These are phyloP conservation scores for Penicillium hordei DNA, from an alignment of 2,329 filamentous ascomycete species.

Conservation along the genomic window DNA sequence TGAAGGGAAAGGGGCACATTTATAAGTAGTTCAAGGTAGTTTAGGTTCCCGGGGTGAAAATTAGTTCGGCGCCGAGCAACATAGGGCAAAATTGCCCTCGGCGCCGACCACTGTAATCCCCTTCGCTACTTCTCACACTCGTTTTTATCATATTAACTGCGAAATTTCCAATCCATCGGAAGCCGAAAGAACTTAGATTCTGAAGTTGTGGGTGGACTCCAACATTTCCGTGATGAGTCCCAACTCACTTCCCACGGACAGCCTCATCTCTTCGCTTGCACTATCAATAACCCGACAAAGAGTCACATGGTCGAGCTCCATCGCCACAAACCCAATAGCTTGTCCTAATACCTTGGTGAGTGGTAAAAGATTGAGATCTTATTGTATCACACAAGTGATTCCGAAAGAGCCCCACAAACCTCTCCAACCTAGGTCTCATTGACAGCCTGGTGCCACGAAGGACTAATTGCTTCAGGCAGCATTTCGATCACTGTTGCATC, in stretches of 20 bases:
- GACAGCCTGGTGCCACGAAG: background rate
- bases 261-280: conserved; percentile 12
- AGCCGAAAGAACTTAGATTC: background rate
- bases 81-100: background rate
- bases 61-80: background rate
- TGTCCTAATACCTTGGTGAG: conserved; percentile 60
- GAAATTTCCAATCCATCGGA: background rate
- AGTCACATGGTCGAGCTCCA: conserved; percentile 36
- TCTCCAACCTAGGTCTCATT: background rate
- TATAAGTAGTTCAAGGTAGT: background rate
- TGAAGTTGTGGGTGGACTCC: background rate
- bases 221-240: background rate
- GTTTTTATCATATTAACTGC: background rate
- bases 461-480: background rate
- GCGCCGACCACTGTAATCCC: background rate
- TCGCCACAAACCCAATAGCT: conserved; percentile 42
- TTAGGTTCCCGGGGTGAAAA: background rate
- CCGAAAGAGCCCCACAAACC: background rate
- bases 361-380: conserved; percentile 49
- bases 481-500: background rate
- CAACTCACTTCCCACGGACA: conserved; percentile 28
- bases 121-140: background rate
- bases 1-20: background rate
- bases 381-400: background rate
- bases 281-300: conserved; percentile 22